phyloP scores from a whole-genome alignment of 164 flowering plant genomes.

The Berberis vulgaris region DNA sequence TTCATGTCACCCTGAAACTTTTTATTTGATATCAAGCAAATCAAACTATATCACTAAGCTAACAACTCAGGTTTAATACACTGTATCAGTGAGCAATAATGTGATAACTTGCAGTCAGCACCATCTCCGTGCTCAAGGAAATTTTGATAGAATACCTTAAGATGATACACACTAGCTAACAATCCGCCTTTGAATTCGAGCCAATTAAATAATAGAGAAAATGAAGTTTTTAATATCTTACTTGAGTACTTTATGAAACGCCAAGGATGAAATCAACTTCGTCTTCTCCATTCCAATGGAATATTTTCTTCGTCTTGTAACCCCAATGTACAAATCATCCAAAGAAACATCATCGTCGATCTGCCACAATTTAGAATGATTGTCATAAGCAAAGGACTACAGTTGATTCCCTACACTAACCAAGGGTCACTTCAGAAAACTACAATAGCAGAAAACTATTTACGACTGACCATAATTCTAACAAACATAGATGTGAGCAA shows the following conservation, averaged over 20 bases:
- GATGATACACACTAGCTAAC: background rate
- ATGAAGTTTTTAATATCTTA: conserved; percentile 18
- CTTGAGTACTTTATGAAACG: conserved; percentile 48
- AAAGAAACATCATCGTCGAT: conserved; percentile 21
- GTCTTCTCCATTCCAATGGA: conserved; percentile 36
- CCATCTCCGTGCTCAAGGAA: too few relatives aligned
- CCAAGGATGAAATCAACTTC: conserved; percentile 28
- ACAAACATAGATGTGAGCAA: background rate
- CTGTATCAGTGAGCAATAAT: too few relatives aligned
- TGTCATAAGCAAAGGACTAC: background rate
- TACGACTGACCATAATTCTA: background rate
- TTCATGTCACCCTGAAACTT: too few relatives aligned
- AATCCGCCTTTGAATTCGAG: background rate
- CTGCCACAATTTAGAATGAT: conserved; percentile 26
- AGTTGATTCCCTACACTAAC: background rate
- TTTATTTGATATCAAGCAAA: too few relatives aligned
- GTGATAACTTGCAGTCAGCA: too few relatives aligned
- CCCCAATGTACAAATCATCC: conserved; percentile 49
- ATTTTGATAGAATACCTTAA: background rate
- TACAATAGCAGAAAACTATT: background rate
- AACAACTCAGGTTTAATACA: too few relatives aligned
- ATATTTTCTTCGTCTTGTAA: conserved; percentile 46
- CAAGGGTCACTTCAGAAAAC: background rate
- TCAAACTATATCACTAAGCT: too few relatives aligned
- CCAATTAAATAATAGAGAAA: background rate